Percentiles rank a stretch among this genome's conserved stretches.
These are phyloP conservation scores for Kentomonas sorsogonicus DNA, from an alignment of 208 protist species.

Conservation along the genomic window DNA sequence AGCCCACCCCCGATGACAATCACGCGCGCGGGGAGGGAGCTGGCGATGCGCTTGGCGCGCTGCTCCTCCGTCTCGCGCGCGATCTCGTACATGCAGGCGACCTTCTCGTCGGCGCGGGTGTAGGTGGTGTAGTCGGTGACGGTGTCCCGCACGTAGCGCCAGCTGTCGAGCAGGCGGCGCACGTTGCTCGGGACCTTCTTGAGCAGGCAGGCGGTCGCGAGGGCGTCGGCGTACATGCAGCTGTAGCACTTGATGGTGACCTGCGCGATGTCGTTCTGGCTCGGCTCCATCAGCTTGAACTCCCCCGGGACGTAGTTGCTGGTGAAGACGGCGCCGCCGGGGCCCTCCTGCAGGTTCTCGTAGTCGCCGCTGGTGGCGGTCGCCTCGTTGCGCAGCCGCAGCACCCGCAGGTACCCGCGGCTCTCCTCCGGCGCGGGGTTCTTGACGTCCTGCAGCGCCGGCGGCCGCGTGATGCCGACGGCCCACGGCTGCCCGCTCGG, in stretches of 20 bases:
- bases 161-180: conserved; percentile 60
- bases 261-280: conserved; percentile 44
- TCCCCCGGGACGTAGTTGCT: conserved; percentile 31
- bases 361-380: conserved; percentile 60
- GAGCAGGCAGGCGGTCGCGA: conserved; percentile 60
- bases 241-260: conserved; percentile 69
- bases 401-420: conserved; percentile 26
- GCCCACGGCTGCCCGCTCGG: conserved; percentile 24
- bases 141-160: conserved; percentile 43
- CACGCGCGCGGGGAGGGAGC: conserved; percentile 56
- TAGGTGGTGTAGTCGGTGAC: conserved; percentile 66
- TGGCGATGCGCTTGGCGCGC: conserved; percentile 47
- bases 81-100: conserved; percentile 67
- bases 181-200: conserved; percentile 55
- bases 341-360: conserved; percentile 51
- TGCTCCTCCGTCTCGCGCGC: conserved; percentile 50
- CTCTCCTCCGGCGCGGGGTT: background rate
- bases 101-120: conserved; percentile 49
- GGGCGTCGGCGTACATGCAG: conserved; percentile 82
- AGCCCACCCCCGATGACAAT: conserved; percentile 84
- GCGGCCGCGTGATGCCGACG: conserved; percentile 50
- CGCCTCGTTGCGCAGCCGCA: conserved; percentile 53
- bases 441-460: conserved; percentile 31
- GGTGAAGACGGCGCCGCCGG: conserved; percentile 34
- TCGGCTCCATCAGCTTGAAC: conserved; percentile 33